phyloP scores from a whole-genome alignment of 2,329 filamentous ascomycete species.

The Fusarium anthophilum region DNA sequence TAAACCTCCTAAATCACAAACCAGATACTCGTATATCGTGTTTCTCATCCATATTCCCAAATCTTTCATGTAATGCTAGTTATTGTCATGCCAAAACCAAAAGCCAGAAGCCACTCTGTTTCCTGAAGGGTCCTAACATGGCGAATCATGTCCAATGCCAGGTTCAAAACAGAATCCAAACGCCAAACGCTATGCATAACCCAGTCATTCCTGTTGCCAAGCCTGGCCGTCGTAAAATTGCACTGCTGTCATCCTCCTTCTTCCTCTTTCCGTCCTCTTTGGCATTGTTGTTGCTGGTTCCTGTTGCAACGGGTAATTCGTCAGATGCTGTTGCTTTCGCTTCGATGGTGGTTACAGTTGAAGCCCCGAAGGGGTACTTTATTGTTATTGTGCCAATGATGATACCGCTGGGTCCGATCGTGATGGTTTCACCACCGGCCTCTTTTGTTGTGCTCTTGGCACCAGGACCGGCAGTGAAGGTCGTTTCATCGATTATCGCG shows the following conservation, averaged over 20 bases:
- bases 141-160: neutral
- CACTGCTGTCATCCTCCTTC: slow-evolving; percentile 37
- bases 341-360: slow-evolving; percentile 53
- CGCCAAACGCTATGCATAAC: slow-evolving; percentile 53
- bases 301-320: slow-evolving; percentile 42
- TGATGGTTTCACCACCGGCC: slow-evolving; percentile 61
- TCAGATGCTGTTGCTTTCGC: slow-evolving; percentile 41
- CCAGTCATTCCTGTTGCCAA: slow-evolving; percentile 32
- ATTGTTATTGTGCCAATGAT: slow-evolving; percentile 58
- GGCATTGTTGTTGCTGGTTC: slow-evolving; percentile 23
- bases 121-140: neutral
- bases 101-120: neutral
- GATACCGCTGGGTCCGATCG: slow-evolving; percentile 61
- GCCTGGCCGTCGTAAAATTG: slow-evolving; percentile 10
- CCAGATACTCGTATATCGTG: neutral
- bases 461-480: slow-evolving; percentile 61
- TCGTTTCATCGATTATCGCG: slow-evolving; percentile 60
- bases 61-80: neutral
- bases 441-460: slow-evolving; percentile 55
- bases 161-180: slow-evolving; percentile 47
- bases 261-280: slow-evolving; percentile 35
- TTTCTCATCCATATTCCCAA: neutral
- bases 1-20: neutral
- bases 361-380: slow-evolving; percentile 56
- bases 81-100: neutral